phyloP scores from a whole-genome alignment of 2,329 filamentous ascomycete species.

The Trichophyton rubrum region DNA sequence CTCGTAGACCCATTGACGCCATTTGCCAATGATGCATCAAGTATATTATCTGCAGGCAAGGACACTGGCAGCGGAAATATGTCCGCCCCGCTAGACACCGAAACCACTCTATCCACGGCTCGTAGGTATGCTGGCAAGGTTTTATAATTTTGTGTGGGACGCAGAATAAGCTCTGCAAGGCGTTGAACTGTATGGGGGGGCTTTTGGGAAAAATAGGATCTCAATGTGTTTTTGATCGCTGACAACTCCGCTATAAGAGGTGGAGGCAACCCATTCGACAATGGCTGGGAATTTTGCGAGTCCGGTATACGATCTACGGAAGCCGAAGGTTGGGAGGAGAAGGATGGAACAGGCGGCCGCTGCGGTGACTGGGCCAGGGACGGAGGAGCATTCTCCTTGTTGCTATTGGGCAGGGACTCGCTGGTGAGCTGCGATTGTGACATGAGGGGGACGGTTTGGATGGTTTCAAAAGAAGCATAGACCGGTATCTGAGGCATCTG shows the following conservation, averaged over 20 bases:
- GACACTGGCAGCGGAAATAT: constrained; percentile 62
- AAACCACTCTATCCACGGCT: constrained; percentile 79
- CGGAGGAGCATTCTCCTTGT: constrained; percentile 27
- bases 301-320: constrained; percentile 32
- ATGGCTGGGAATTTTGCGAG: constrained; percentile 33
- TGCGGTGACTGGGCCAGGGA: constrained; percentile 21
- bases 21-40: constrained; percentile 35
- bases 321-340: constrained; percentile 24
- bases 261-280: constrained; percentile 44
- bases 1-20: constrained; percentile 37
- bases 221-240: constrained; percentile 49
- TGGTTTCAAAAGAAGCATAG: constrained; percentile 25
- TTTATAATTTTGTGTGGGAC: constrained; percentile 66
- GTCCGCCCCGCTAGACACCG: constrained; percentile 70
- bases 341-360: constrained; percentile 29
- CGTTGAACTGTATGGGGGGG: constrained; percentile 91
- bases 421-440: constrained; percentile 18
- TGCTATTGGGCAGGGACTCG: constrained; percentile 23
- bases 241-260: constrained; percentile 51
- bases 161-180: constrained; percentile 70
- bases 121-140: constrained; percentile 75
- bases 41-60: constrained; percentile 42
- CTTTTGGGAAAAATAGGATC: constrained; percentile 53
- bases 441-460: constrained; percentile 18
- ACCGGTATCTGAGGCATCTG: constrained; percentile 51